A percentile compares a stretch with the other conserved stretches of the same genome.
Conservation (phyloP, 2,329 filamentous ascomycete species). For the Fusarium tricinctum region DNA sequence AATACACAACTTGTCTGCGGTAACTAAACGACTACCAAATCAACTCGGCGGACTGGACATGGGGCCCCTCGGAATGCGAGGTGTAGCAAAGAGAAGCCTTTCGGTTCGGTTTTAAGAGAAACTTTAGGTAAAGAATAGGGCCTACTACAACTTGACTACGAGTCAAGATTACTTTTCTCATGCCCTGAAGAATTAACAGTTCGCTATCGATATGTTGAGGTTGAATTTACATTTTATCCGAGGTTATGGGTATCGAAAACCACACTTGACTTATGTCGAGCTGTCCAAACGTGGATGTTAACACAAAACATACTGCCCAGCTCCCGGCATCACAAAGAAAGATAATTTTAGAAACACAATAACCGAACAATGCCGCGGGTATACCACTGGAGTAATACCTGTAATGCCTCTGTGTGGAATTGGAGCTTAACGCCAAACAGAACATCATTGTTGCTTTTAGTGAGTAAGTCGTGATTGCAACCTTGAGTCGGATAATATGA, state of each 20-base stretch:
- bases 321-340: not conserved
- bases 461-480: slow-evolving; percentile 5
- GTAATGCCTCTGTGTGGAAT: slow-evolving; percentile 58
- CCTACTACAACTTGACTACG: slow-evolving; percentile 43
- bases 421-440: slow-evolving; percentile 1
- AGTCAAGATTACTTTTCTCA: slow-evolving; percentile 24
- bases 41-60: slow-evolving; percentile 74
- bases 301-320: slow-evolving; percentile 33
- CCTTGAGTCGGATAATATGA: no score
- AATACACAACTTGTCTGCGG: slow-evolving; percentile 43
- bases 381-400: slow-evolving; percentile 68
- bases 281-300: slow-evolving; percentile 59
- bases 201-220: not conserved
- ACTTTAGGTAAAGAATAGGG: no score
- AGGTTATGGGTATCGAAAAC: slow-evolving; percentile 20
- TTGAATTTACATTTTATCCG: slow-evolving; percentile 39
- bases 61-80: slow-evolving; percentile 72
- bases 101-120: slow-evolving; percentile 69
- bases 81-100: slow-evolving; percentile 75
- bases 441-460: not conserved
- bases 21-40: slow-evolving; percentile 67
- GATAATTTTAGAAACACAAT: slow-evolving; percentile 18
- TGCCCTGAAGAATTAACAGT: slow-evolving; percentile 29
- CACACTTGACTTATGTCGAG: slow-evolving; percentile 56
- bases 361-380: slow-evolving; percentile 46